Conservation (phyloP, 208 protist genomes). For the Willaertia magna region DNA sequence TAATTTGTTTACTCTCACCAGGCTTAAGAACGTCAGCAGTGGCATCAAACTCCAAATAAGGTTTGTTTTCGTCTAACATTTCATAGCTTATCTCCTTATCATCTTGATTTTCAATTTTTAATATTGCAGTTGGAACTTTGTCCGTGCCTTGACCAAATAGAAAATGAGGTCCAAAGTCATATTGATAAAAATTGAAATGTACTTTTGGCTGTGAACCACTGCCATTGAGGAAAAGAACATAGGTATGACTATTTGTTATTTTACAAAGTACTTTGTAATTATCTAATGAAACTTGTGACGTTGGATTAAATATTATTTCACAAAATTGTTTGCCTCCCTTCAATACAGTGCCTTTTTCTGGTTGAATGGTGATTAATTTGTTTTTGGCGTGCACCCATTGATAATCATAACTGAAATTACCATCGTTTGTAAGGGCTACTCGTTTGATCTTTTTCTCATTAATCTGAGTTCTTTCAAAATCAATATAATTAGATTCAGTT, state of each 20-base stretch:
- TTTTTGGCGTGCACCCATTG: slow-evolving; percentile 36
- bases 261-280: slow-evolving; percentile 53
- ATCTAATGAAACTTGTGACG: slow-evolving; percentile 44
- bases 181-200: slow-evolving; percentile 55
- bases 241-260: slow-evolving; percentile 62
- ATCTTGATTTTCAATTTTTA: slow-evolving; percentile 75
- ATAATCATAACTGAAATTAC: slow-evolving; percentile 72
- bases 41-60: slow-evolving; percentile 55
- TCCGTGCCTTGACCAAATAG: slow-evolving; percentile 43
- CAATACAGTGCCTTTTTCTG: slow-evolving; percentile 45
- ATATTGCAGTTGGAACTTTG: slow-evolving; percentile 26
- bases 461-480: slow-evolving; percentile 80
- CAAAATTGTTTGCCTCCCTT: slow-evolving; percentile 49
- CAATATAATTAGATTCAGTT: slow-evolving; percentile 31
- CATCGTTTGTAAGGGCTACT: slow-evolving; percentile 70
- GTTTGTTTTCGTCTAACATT: slow-evolving; percentile 53
- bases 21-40: slow-evolving; percentile 62
- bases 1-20: slow-evolving; percentile 35
- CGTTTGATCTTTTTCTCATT: slow-evolving; percentile 51
- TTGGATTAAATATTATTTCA: slow-evolving; percentile 61
- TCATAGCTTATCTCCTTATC: slow-evolving; percentile 62
- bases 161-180: slow-evolving; percentile 80
- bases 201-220: slow-evolving; percentile 63
- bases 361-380: slow-evolving; percentile 42
- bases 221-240: slow-evolving; percentile 59